Evolutionary conservation across 78 protist genomes (phyloP), one percentile per base, ranked within the genome.

Genomic region (Isochrysis galbana): DNA sequence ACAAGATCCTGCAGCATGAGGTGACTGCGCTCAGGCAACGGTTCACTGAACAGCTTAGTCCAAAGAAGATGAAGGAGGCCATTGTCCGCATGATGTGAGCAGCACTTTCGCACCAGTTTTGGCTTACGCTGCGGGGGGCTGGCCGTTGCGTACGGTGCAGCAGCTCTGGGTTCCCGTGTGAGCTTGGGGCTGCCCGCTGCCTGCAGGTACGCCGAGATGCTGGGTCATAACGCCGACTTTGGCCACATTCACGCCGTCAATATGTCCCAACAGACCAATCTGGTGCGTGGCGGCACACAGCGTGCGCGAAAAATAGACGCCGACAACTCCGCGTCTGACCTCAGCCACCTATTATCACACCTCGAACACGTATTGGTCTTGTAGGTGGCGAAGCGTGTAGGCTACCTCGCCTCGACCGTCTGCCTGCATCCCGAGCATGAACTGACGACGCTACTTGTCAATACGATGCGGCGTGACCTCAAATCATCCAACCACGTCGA

Each of bases 241-340:
- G 96, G 95, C 25, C 91, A 97, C 94, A 96, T 97, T 51, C 95
- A 94, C 70, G 96, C 97, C 36, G 95, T 96, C 39, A 97, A 97
- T 54, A 38, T 97, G 82, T n/a, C 96, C 44, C 94, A 97, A 36
- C 25, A 84, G 54, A 29, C 80, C 34, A 55, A n/a, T 47, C 22
- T 96, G 22, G 19, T n/a, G n/a, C n/a, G n/a, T n/a, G n/a, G n/a
- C n/a, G n/a, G n/a, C n/a, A n/a, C n/a, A n/a, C n/a, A n/a, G n/a
- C n/a, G n/a, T n/a, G n/a, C n/a, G n/a, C n/a, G n/a, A n/a, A n/a
- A n/a, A n/a, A n/a, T n/a, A n/a, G n/a, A n/a, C n/a, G n/a, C n/a
- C n/a, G n/a, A n/a, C n/a, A n/a, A n/a, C n/a, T n/a, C n/a, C n/a
- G n/a, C n/a, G n/a, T n/a, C n/a, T n/a, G n/a, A n/a, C n/a, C n/a